Percentiles rank a stretch among this genome's conserved stretches.
Conservation (phyloP, 83 land plant genomes). For the Picea abies region DNA sequence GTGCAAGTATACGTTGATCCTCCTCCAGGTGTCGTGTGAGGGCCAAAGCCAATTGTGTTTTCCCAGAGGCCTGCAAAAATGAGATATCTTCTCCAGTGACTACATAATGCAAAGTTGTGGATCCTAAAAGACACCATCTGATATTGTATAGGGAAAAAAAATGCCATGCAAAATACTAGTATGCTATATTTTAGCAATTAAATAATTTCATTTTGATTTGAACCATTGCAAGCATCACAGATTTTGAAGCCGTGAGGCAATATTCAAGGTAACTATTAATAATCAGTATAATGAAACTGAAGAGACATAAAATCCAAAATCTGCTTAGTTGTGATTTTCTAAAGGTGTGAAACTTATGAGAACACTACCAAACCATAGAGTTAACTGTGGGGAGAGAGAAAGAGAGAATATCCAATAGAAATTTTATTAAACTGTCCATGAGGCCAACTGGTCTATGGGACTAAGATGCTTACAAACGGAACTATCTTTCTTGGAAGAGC, state of each 20-base stretch:
- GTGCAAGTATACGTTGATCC: conserved; percentile 62
- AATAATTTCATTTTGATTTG: not conserved
- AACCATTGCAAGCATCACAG: not conserved
- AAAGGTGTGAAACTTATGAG: too few species aligned
- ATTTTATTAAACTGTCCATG: too few species aligned
- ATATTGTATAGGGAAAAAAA: not conserved
- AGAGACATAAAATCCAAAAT: not conserved
- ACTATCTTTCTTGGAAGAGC: too few species aligned
- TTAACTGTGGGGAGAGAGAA: too few species aligned
- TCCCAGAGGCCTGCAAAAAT: conserved; percentile 86
- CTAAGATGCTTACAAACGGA: too few species aligned
- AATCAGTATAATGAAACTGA: not conserved
- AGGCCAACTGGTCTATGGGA: too few species aligned
- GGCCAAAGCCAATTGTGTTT: conserved; percentile 70
- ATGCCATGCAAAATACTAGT: not conserved
- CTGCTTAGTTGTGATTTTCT: too few species aligned
- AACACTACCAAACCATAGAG: too few species aligned
- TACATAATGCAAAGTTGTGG: not conserved
- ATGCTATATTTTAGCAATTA: not conserved
- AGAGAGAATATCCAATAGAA: too few species aligned
- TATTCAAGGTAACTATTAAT: not conserved
- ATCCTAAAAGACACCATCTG: not conserved
- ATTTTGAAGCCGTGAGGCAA: not conserved
- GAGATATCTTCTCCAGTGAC: too few species aligned
- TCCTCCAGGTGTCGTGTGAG: conserved; percentile 76